Evolutionary conservation across 1,284 basidiomycete species (phyloP), one percentile per base, ranked within the genome.

Genomic region (Microbotryum silenes-acaulis): DNA sequence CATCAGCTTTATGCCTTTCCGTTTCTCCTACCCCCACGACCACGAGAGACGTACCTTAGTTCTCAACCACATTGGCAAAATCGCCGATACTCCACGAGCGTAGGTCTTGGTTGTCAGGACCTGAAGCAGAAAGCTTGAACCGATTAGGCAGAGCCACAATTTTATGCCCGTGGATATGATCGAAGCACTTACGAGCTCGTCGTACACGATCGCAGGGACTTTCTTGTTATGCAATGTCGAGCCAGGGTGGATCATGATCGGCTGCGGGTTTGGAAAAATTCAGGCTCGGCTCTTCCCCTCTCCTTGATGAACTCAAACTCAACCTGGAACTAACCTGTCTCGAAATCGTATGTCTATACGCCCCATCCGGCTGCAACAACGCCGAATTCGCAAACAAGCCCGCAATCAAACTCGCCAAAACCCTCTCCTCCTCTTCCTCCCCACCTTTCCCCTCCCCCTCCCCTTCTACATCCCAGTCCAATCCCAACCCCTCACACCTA

Each of bases 191-290:
- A 93, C 91, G 70, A 96, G 78, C 74, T 96, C 92, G 73, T 93
- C 87, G 72, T 89, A 97, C 52, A 96, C 81, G 61, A 97, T 90
- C 6, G 86, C 89, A 0, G 85, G 84, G 1, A 85, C 82, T 73
- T 88, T 89, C 72, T 87, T 88, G 64, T 87, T 85, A 64, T 82
- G 82, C 64, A 96, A 73, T 2, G 83, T 82, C 23, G 89, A 92
- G 27, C 86, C 82, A 0, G 92, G 92, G 73, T 96, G 90, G 44
- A 97, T 87, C 75, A 92, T 93, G 65, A 96, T 81, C 29, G 81
- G 76, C 88, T 90, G 67, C 21, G 14, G 54, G 16, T 18, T 5
- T 4, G 29, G 23, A 29, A 7, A 54, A 20, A 25, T 25, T 4
- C 20, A 42, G 6, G 4, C 20, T 37, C 49, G 23, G 10, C 42